These are phyloP conservation scores for Graphilbum ipis-grandicollis DNA, from an alignment of 2,329 filamentous ascomycete genomes.

Conservation along the genomic window DNA sequence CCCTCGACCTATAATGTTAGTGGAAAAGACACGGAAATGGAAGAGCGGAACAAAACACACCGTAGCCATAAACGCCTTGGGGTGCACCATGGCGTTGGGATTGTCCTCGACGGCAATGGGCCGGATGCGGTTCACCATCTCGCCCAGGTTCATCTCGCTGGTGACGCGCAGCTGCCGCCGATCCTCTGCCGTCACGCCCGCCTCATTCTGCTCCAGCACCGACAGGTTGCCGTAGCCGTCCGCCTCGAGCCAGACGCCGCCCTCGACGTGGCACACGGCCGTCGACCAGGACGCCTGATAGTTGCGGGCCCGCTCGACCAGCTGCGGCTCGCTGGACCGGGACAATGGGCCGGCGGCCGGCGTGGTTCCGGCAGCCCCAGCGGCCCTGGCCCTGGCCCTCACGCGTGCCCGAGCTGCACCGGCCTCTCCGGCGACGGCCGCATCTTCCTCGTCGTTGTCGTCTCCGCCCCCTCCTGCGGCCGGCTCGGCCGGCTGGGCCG, in stretches of 20 bases:
- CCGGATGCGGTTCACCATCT: slow-evolving; percentile 83
- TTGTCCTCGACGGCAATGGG: slow-evolving; percentile 50
- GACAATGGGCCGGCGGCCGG: no score
- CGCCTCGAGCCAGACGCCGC: slow-evolving; percentile 61
- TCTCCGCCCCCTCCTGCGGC: background rate
- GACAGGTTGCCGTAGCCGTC: slow-evolving; percentile 81
- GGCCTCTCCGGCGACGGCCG: slow-evolving; percentile 12
- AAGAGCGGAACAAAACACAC: slow-evolving; percentile 30
- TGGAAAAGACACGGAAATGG: background rate
- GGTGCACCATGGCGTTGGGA: slow-evolving; percentile 51
- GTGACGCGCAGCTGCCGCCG: slow-evolving; percentile 52
- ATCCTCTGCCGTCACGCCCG: slow-evolving; percentile 58
- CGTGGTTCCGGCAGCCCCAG: background rate
- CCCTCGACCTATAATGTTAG: slow-evolving; percentile 55
- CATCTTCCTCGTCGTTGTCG: slow-evolving; percentile 16
- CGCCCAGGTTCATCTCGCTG: slow-evolving; percentile 71
- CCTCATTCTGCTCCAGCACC: slow-evolving; percentile 54
- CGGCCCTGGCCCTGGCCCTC: no score
- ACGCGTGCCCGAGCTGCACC: slow-evolving; percentile 10
- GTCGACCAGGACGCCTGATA: slow-evolving; percentile 72
- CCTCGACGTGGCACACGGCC: slow-evolving; percentile 51
- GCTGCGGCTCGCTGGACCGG: slow-evolving; percentile 25
- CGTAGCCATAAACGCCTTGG: slow-evolving; percentile 76
- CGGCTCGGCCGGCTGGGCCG: slow-evolving; percentile 20
- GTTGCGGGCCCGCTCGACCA: slow-evolving; percentile 64